These are phyloP conservation scores for Neofusicoccum cordaticola DNA, from an alignment of 2,329 filamentous ascomycete species.

Conservation along the genomic window DNA sequence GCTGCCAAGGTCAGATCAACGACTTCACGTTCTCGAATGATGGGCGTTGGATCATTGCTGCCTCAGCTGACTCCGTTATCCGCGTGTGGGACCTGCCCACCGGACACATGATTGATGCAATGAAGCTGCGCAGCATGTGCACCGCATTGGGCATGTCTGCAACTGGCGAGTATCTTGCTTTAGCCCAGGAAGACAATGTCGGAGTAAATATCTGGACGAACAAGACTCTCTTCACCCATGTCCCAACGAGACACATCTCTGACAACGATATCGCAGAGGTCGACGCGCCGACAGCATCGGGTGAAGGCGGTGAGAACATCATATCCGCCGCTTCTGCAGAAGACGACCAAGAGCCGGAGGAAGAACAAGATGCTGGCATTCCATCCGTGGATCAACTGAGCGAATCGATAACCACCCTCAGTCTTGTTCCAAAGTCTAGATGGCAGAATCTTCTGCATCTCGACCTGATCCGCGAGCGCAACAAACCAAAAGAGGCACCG, in stretches of 20 bases:
- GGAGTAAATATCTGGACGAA: constrained; percentile 98
- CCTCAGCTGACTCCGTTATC: constrained; percentile 74
- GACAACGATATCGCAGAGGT: constrained; percentile 69
- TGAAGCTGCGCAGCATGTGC: constrained; percentile 74
- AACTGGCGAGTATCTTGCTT: constrained; percentile 92
- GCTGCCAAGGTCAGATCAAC: constrained; percentile 45
- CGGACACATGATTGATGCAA: constrained; percentile 89
- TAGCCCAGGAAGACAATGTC: constrained; percentile 74
- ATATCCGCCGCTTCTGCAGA: constrained; percentile 73
- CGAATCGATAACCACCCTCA: constrained; percentile 80
- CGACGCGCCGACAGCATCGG: constrained; percentile 70
- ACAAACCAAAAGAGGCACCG: constrained; percentile 88
- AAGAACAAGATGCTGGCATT: constrained; percentile 44
- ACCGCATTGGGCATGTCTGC: constrained; percentile 82
- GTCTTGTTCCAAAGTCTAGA: constrained; percentile 80
- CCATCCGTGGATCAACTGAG: constrained; percentile 72
- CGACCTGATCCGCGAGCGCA: constrained; percentile 84
- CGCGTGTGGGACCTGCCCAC: constrained; percentile 95
- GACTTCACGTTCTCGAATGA: constrained; percentile 75
- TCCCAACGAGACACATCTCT: constrained; percentile 80
- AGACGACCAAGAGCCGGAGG: constrained; percentile 45
- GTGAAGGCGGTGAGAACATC: constrained; percentile 73
- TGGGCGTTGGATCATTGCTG: constrained; percentile 88
- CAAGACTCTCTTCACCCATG: constrained; percentile 82
- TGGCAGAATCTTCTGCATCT: constrained; percentile 95